Base-by-base conservation (phyloP, 305 asterid genomes). In the Coffea humblotiana region DNA sequence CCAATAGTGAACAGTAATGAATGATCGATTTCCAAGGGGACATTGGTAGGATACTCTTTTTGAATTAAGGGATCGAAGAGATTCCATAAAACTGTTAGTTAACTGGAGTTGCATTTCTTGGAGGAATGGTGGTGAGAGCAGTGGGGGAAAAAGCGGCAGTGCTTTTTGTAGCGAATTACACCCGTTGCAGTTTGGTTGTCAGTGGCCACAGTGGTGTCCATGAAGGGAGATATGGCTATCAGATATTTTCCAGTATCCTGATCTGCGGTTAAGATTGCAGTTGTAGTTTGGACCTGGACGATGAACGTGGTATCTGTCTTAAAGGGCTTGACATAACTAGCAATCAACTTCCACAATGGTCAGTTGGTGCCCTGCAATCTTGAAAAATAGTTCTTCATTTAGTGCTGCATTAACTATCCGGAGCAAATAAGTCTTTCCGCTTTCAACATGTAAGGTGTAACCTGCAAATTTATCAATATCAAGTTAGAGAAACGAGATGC, bases 231-330 rank as follows among this genome's bases (percentile, higher is more conserved):
- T 29, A 84, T 77, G 72, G 93, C 92, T 37, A 89, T 87, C 35
- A 81, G 45, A 69, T 90, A 90, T 60, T 89, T 86, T 54, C 90
- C 91, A 37, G 35, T 13, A 29, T 37, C 56, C 71, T 88, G 90
- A 75, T 92, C 87, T 13, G 94, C 90, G 10, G 81, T 80, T 77
- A 90, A 72, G 67, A 92, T 79, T 58, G 86, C 93, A 77, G 72
- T 89, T 19, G 93, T 90, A 7, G 97, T 90, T 75, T 92, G 97
- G 97, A 79, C 97, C 97, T 58, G 97, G 93, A 58, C 93, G 40
- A 89, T 85, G 90, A 89, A 92, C 67, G 89, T 76, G 83, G 90
- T 90, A 83, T 89, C 93, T 0, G 93, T 90, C 80, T 81, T 66
- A 84, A 90, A 90, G 75, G 97, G 90, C 40, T 90, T 92, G 0